phyloP scores from a whole-genome alignment of 1,139 yeast species.

The Scheffersomyces parashehatae region DNA sequence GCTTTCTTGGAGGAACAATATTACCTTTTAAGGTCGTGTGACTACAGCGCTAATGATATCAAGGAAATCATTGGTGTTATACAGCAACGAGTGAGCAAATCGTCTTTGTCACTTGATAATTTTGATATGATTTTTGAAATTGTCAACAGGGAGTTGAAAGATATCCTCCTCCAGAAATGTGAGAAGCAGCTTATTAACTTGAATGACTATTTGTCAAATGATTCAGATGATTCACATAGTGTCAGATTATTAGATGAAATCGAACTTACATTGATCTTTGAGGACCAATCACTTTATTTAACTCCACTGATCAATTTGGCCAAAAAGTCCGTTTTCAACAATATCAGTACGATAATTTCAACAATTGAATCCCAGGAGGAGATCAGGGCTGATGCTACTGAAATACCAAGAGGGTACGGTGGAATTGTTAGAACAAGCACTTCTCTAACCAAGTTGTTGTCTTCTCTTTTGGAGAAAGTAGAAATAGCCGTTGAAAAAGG shows the following conservation, averaged over 20 bases:
- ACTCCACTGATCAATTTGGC: too few species aligned
- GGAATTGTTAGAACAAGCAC: too few species aligned
- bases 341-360: conserved; percentile 1
- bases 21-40: conserved; percentile 26
- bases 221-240: too few species aligned
- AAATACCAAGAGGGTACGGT: too few species aligned
- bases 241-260: too few species aligned
- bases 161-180: conserved; percentile 38
- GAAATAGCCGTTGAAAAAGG: conserved; percentile 26
- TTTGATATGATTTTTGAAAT: conserved; percentile 37
- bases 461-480: conserved; percentile 14
- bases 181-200: not conserved
- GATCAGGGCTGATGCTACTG: too few species aligned
- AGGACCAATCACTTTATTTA: too few species aligned
- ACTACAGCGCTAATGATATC: conserved; percentile 22
- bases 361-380: conserved; percentile 9
- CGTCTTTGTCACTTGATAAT: conserved; percentile 37
- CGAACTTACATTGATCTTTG: too few species aligned
- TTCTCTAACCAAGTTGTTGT: too few species aligned
- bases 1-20: conserved; percentile 15
- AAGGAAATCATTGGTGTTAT: conserved; percentile 25
- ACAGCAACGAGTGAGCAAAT: conserved; percentile 41
- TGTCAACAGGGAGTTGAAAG: conserved; percentile 41
- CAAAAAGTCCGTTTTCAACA: too few species aligned
- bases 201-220: not conserved